Conservation (phyloP, 371 early-diverging fungal species). For the Coemansia sp. region DNA sequence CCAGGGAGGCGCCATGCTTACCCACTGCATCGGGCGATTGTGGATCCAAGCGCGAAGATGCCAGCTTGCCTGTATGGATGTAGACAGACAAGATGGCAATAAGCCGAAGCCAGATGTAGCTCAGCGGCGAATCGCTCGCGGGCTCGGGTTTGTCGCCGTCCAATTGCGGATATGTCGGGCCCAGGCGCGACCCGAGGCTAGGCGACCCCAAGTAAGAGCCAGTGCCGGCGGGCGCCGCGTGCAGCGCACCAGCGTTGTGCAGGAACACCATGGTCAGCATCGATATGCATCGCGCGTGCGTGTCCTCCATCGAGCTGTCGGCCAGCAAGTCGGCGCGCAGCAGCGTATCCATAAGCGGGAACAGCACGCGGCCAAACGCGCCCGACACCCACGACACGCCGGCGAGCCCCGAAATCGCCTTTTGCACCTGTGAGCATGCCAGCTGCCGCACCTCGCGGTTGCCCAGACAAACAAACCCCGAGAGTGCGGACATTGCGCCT, state of each 20-base stretch:
- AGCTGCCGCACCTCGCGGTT: slow-evolving; percentile 40
- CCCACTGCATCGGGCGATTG: not conserved
- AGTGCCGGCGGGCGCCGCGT: not conserved
- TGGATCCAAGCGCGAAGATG: slow-evolving; percentile 14
- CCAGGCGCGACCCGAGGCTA: not conserved
- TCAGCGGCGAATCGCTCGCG: slow-evolving; percentile 15
- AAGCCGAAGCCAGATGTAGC: slow-evolving; percentile 47
- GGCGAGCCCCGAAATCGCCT: slow-evolving; percentile 21
- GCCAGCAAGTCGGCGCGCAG: slow-evolving; percentile 57
- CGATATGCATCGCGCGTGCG: slow-evolving; percentile 50
- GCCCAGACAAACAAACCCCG: slow-evolving; percentile 26
- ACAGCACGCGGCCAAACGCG: slow-evolving; percentile 60
- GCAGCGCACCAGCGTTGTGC: slow-evolving; percentile 39
- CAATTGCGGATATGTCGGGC: not conserved
- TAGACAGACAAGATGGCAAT: slow-evolving; percentile 39
- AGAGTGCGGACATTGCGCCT: slow-evolving; percentile 33
- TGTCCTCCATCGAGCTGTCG: slow-evolving; percentile 52
- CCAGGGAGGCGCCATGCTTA: not conserved
- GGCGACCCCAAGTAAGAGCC: slow-evolving; percentile 1
- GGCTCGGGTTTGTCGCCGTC: not conserved
- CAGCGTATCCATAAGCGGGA: slow-evolving; percentile 65
- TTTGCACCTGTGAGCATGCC: slow-evolving; percentile 41
- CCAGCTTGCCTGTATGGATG: slow-evolving; percentile 41
- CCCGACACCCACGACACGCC: slow-evolving; percentile 30
- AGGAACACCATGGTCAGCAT: slow-evolving; percentile 51